Base-by-base conservation (phyloP, 441 rosid genomes). In the Gossypium schwendimanii region DNA sequence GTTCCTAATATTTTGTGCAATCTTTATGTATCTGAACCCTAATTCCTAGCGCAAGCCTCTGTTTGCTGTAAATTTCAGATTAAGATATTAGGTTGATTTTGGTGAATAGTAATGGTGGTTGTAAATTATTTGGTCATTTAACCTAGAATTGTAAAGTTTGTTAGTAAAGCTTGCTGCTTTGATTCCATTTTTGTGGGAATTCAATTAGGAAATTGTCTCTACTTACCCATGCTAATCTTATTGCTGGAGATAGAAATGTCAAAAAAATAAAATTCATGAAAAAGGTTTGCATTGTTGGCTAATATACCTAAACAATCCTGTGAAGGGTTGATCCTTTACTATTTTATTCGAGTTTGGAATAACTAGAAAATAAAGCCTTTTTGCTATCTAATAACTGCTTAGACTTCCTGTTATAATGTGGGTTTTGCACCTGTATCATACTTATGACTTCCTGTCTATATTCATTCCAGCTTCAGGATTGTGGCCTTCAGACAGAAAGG, bases 401-500 rank as follows among this genome's bases (percentile, higher is more conserved):
- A 53, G 58, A 6, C 14, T 69, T 24, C 14, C 36, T 2, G 20
- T 65, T 57, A 23, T 63, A 31, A 36, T 75, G 71, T 15, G 47
- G 49, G 2, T 69, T 61, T 70, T 59, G 12, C 54, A 62, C 39
- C 41, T 50, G 8, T 33, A 61, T 76, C 60, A 6, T 57, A 7
- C 54, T 33, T 24, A 31, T 64, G 55, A 60, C 41, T 39, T 52
- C 4, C 57, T 55, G 6, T 65, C 18, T 36, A 31, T 68, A 41
- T 79, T 59, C 55, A 9, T 71, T 66, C 75, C 80, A 83, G 87
- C 86, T 81, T 85, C 92, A n/a, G 92, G 89, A 76, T 73, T 85
- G 80, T 91, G 95, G 97, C 58, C 87, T 68, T 77, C 85, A 18
- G 88, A 83, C 76, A 72, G 81, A 69, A 86, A 84, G 64, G 75